Evolutionary conservation across 108 stramenopile genomes (phyloP).

Genomic region (Hondaea fermentalgiana): DNA sequence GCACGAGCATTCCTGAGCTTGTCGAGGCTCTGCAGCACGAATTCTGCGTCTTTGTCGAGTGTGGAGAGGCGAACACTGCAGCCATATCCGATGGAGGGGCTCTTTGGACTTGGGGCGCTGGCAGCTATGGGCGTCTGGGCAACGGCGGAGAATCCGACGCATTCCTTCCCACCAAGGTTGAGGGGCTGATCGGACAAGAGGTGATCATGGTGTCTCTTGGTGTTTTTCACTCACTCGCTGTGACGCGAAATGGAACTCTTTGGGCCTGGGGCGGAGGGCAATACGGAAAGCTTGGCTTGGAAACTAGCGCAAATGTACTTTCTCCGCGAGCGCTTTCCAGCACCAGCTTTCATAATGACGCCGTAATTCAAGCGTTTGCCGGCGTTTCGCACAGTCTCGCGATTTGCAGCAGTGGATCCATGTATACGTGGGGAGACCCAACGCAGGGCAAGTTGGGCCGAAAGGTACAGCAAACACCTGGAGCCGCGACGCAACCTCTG

Average conservation of each 20-base stretch:
- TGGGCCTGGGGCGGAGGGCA: not conserved
- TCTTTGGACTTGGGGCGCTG: not conserved
- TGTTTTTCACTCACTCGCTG: not conserved
- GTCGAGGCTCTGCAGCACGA: not conserved
- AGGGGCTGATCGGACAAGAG: not conserved
- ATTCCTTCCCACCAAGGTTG: not conserved
- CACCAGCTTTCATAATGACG: not conserved
- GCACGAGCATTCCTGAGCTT: not conserved
- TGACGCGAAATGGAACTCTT: not conserved
- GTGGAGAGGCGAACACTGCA: not conserved
- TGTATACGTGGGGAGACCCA: not conserved
- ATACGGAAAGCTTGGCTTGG: conserved; percentile 2
- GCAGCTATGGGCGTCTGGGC: not conserved
- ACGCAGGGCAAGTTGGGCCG: not conserved
- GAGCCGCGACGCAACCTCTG: too few relatives aligned
- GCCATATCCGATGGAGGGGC: not conserved
- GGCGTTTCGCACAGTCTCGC: not conserved
- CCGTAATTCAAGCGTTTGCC: not conserved
- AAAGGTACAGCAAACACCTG: too few relatives aligned
- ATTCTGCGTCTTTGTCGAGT: not conserved
- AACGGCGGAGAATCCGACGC: not conserved
- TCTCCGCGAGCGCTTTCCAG: not conserved
- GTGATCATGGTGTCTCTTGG: not conserved
- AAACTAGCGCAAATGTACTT: not conserved
- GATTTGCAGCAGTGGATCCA: not conserved